phyloP scores from a whole-genome alignment of 805 yeast genomes.

The Saitoella complicata region DNA sequence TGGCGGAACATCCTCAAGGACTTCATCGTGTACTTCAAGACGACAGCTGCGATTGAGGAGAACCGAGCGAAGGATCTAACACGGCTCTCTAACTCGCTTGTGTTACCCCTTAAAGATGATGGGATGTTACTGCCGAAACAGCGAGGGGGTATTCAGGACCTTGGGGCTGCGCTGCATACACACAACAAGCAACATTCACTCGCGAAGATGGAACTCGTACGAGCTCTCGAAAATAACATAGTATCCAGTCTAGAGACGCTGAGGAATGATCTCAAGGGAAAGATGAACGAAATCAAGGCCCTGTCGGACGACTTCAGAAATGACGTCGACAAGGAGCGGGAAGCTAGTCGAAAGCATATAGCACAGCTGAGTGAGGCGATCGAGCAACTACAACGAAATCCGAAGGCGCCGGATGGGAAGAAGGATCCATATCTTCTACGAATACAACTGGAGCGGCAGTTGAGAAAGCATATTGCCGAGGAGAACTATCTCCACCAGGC shows the following conservation, averaged over 20 bases:
- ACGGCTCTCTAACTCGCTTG: conserved; percentile 64
- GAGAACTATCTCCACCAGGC: conserved; percentile 84
- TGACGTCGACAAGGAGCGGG: conserved; percentile 51
- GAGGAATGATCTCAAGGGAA: conserved; percentile 59
- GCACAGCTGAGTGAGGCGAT: conserved; percentile 35
- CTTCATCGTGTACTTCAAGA: conserved; percentile 56
- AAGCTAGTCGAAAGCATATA: conserved; percentile 9
- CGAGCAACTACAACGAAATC: conserved; percentile 26
- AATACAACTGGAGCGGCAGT: conserved; percentile 53
- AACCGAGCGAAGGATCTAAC: conserved; percentile 73
- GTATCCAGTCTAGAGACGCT: conserved; percentile 41
- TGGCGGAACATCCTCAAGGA: conserved; percentile 74
- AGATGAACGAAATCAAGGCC: conserved; percentile 73
- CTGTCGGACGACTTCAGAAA: conserved; percentile 74
- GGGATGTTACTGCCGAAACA: conserved; percentile 21
- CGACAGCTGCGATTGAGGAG: conserved; percentile 72
- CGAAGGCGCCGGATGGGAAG: conserved; percentile 31
- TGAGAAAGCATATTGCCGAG: conserved; percentile 61
- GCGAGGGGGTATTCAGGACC: conserved; percentile 18
- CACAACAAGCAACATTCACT: conserved; percentile 46
- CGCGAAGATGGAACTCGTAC: conserved; percentile 40
- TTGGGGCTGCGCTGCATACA: conserved; percentile 12
- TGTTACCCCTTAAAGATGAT: conserved; percentile 22
- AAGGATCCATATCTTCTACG: conserved; percentile 75
- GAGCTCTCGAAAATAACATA: conserved; percentile 43